Evolutionary conservation across 441 rosid genomes (phyloP), one percentile per base, ranked within the genome.

Genomic region (Bruguiera hainesii): DNA sequence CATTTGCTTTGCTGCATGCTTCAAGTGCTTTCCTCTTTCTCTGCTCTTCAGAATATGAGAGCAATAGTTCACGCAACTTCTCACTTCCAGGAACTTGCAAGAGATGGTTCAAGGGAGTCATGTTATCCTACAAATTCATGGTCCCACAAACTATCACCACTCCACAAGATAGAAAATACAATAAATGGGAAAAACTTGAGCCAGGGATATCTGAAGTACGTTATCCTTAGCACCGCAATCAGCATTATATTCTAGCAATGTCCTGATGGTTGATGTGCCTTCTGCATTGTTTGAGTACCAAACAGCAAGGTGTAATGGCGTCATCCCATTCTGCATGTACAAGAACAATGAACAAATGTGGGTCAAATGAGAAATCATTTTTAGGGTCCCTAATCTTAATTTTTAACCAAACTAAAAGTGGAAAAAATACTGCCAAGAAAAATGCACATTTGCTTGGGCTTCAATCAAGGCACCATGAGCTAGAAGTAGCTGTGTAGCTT

Each of bases 221-320:
- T 90, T 81, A 74, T 92, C 99, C 82, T 82, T 84, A 0, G 97
- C 91, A 71, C 87, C 82, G 78, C 99, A 95, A 79, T 95, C 88
- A 0, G 99, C 99, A 73, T 90, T 83, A 72, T 80, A 62, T 78
- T 90, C 95, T 0, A 95, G 94, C 79, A 95, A 64, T 59, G 95
- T 82, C 84, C 85, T 81, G 63, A 90, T 96, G 72, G 98, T 89
- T 23, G 88, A 84, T 73, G 78, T 80, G 76, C 87, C 89, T 52
- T 89, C 96, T 23, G 96, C 81, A 56, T 88, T 84, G 56, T 90
- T 86, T 0, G 98, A 95, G 84, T 84, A 59, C 97, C 98, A 95
- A 58, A 95, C 98, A 49, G 97, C 93, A 71, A 95, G 89, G 65
- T 95, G 98, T 76, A 92, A 82, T 11, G 99, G 96, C 23, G 98